phyloP scores from a whole-genome alignment of 2,329 filamentous ascomycete species.

The Aureobasidium melanogenum region DNA sequence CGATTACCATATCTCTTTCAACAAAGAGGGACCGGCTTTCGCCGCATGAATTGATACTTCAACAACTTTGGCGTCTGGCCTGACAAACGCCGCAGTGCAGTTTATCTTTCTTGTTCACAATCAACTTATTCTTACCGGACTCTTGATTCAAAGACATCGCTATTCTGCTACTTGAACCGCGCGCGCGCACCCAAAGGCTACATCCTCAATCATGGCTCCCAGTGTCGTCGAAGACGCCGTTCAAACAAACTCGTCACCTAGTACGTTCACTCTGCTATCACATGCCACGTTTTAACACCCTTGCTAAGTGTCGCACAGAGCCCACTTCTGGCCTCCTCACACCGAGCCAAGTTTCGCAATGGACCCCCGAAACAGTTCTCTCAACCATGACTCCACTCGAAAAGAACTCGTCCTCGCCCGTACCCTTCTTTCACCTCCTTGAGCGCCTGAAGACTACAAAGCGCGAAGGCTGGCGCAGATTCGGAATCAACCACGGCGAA shows the following conservation, averaged over 20 bases:
- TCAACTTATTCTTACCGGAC: background rate
- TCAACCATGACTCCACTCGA: constrained; percentile 52
- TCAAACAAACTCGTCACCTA: constrained; percentile 33
- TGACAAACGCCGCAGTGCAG: background rate
- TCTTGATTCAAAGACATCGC: background rate
- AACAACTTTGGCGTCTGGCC: background rate
- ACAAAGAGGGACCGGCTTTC: background rate
- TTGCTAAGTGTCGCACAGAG: constrained; percentile 17
- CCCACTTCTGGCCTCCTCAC: constrained; percentile 29
- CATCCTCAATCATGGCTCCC: constrained; percentile 16
- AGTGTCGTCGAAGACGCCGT: constrained; percentile 26
- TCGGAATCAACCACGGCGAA: constrained; percentile 68
- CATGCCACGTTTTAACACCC: background rate
- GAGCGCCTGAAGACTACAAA: constrained; percentile 93
- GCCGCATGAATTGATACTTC: background rate
- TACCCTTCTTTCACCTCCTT: constrained; percentile 91
- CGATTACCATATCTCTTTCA: background rate
- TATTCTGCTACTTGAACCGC: too few relatives aligned
- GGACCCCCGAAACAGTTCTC: constrained; percentile 46
- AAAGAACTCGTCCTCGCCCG: constrained; percentile 56
- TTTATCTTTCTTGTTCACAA: background rate
- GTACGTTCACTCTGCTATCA: constrained; percentile 17
- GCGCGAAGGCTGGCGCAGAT: constrained; percentile 90
- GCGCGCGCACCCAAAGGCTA: too few relatives aligned
- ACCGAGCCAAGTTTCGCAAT: constrained; percentile 23